Percentiles rank a stretch among this genome's conserved stretches.
Conservation (phyloP, 768 basidiomycete genomes). For the Saitozyma sp. region DNA sequence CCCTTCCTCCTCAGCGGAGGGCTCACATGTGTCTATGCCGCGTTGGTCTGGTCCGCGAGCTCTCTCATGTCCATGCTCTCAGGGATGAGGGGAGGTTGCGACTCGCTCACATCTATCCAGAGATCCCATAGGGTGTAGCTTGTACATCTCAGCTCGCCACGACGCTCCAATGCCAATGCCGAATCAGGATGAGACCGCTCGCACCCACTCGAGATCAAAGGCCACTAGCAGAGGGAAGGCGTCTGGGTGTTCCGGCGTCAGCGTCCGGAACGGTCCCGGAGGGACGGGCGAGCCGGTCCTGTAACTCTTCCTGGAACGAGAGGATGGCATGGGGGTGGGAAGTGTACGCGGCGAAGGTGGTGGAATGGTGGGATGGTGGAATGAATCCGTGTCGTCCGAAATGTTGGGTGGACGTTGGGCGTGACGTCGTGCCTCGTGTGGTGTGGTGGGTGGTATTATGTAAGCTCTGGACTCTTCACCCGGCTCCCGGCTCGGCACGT, state of each 20-base stretch:
- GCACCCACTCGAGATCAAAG: slow-evolving; percentile 75
- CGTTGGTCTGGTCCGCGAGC: neutral
- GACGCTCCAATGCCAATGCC: neutral
- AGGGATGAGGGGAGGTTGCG: neutral
- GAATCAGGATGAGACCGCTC: neutral
- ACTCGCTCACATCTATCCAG: slow-evolving; percentile 66
- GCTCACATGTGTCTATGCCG: slow-evolving; percentile 40
- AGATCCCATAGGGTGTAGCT: slow-evolving; percentile 85
- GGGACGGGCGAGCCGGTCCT: slow-evolving; percentile 6
- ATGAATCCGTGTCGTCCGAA: neutral
- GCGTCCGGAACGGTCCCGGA: slow-evolving; percentile 14
- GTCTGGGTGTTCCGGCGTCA: slow-evolving; percentile 32
- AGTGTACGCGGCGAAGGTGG: neutral
- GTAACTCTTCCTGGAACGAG: slow-evolving; percentile 17
- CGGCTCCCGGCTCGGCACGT: neutral
- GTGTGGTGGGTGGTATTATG: neutral
- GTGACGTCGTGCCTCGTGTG: neutral
- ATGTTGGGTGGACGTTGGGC: neutral
- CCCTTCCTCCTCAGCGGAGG: slow-evolving; percentile 53
- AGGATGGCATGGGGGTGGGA: slow-evolving; percentile 8
- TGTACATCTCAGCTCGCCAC: slow-evolving; percentile 1
- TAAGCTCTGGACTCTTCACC: neutral
- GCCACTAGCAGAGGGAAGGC: slow-evolving; percentile 57
- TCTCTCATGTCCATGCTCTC: neutral
- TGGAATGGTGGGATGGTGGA: neutral